These are phyloP conservation scores for Falciphora oryzae DNA, from an alignment of 2,329 filamentous ascomycete species.

Conservation along the genomic window DNA sequence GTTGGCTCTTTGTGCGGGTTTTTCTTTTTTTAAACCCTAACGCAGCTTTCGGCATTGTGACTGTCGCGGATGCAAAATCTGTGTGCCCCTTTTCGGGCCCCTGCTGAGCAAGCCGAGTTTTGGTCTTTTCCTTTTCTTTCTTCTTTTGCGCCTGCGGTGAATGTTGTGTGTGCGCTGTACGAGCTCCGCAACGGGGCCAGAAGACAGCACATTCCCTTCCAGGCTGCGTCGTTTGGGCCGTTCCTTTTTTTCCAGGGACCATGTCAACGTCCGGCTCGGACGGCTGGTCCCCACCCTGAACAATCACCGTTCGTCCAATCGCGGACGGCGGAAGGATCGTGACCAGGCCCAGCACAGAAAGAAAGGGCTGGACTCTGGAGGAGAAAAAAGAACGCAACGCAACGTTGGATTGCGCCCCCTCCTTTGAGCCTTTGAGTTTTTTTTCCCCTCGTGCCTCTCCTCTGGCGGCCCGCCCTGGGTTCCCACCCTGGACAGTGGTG, in stretches of 20 bases:
- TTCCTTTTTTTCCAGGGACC: too few species aligned
- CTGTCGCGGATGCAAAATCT: not conserved
- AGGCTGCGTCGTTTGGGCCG: too few species aligned
- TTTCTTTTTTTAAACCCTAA: not conserved
- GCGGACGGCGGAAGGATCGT: not conserved
- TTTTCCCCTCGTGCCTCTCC: not conserved
- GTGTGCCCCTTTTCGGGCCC: not conserved
- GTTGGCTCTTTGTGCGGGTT: constrained; percentile 4
- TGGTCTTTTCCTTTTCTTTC: not conserved
- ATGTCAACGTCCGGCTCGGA: too few species aligned
- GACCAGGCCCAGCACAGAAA: not conserved
- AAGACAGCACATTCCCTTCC: not conserved
- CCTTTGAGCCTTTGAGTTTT: not conserved
- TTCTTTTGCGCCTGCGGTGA: not conserved
- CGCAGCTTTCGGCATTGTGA: not conserved
- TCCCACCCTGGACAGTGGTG: not conserved
- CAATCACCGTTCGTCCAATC: not conserved
- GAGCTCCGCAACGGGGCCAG: not conserved
- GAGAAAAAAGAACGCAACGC: not conserved
- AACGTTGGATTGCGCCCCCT: not conserved
- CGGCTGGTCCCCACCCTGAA: not conserved
- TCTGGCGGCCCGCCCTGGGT: not conserved
- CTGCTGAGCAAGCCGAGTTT: not conserved
- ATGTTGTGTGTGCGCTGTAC: not conserved
- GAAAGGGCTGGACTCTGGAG: not conserved